phyloP scores from a whole-genome alignment of 805 yeast species.

The Candida chilensis region DNA sequence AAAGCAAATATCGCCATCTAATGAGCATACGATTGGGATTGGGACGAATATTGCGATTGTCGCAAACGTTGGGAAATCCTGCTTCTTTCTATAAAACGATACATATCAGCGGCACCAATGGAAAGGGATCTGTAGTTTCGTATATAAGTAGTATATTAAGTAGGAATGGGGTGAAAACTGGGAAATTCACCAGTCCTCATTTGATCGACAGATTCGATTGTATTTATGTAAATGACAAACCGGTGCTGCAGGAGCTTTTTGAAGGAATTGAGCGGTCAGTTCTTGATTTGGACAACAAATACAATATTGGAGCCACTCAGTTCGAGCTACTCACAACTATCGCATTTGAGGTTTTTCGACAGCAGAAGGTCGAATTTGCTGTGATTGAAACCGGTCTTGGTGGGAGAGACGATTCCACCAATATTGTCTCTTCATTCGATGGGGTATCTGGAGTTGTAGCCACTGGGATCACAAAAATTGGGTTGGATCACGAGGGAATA shows the following conservation, averaged over 20 bases:
- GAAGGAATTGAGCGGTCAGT: conserved; percentile 32
- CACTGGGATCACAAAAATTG: conserved; percentile 78
- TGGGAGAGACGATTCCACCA: conserved; percentile 84
- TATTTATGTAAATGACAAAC: conserved; percentile 52
- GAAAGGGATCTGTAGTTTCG: conserved; percentile 90
- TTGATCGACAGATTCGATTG: conserved; percentile 66
- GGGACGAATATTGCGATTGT: conserved; percentile 34
- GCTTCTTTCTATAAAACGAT: conserved; percentile 54
- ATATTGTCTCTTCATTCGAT: conserved; percentile 37
- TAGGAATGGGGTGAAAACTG: conserved; percentile 40
- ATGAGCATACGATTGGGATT: conserved; percentile 57
- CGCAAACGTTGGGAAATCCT: conserved; percentile 56
- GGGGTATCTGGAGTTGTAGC: conserved; percentile 33
- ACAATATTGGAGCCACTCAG: conserved; percentile 65
- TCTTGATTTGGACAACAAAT: conserved; percentile 20
- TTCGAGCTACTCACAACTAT: conserved; percentile 82
- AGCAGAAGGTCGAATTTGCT: conserved; percentile 57
- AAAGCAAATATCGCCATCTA: background rate
- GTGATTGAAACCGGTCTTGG: conserved; percentile 94
- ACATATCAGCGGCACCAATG: conserved; percentile 97
- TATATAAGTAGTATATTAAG: conserved; percentile 62
- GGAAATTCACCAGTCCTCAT: conserved; percentile 89
- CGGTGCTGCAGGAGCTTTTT: conserved; percentile 42
- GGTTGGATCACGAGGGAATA: conserved; percentile 74
- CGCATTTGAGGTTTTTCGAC: conserved; percentile 69